Base-by-base conservation (phyloP, 306 rosid genomes). In the Medicago truncatula region DNA sequence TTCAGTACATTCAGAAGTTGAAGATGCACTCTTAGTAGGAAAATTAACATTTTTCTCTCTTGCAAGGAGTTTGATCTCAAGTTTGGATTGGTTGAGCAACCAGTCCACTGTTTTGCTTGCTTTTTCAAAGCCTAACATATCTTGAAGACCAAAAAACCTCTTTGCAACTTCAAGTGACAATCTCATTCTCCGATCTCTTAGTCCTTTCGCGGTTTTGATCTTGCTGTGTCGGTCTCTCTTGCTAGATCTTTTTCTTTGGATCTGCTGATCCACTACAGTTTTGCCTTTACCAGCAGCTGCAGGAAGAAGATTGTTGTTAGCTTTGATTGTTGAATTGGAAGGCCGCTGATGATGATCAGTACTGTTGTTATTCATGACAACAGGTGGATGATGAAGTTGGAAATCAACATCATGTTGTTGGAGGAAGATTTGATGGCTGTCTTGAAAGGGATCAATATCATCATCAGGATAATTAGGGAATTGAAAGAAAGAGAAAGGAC, bases 101-200 rank as follows among this genome's bases (percentile, higher is more conserved):
- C 99, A 95, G 50, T 89, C 98, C 4, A 95, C 97, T 0, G 99
- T 92, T 73, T 92, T 92, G 88, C 99, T 95, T 0, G 93, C 96
- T 80, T 91, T 92, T 70, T 95, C 99, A 44, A 84, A 91, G 4
- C 92, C 93, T 12, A 95, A 64, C 89, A 86, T 74, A 73, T 95
- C 99, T 81, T 95, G 99, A 17, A 95, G 78, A 0, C 95, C 96
- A 13, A 95, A 95, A 43, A 95, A 90, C 71, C 85, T 80, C 28
- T 77, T 81, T 3, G 98, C 99, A 16, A 92, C 97, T 1, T 88
- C 90, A 0, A 92, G 85, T 3, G 99, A 92, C 16, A 95, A 7
- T 52, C 99, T 86, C 99, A 92, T 92, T 82, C 99, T 85, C 21
- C 99, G 86, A 54, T 95, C 98, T 50, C 99, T 81, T 3, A 83